Percentiles rank a stretch among this genome's conserved stretches.
phyloP scores from a whole-genome alignment of 2,329 filamentous ascomycete species.

The Raffaelea arxii region DNA sequence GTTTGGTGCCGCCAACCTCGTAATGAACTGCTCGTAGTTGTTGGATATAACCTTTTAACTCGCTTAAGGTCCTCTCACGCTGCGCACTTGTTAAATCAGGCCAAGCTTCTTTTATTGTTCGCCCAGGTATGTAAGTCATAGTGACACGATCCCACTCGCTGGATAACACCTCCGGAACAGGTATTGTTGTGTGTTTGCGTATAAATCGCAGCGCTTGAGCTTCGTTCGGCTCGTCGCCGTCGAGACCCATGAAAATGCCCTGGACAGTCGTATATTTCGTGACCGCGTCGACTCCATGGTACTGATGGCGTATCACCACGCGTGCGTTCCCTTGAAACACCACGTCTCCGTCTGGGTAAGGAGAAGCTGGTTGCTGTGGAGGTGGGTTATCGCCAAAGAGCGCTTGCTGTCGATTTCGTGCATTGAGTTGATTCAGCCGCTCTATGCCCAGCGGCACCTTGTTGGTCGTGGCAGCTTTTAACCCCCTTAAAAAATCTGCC shows the following conservation, averaged over 20 bases:
- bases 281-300: conserved; percentile 4
- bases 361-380: conserved; percentile 8
- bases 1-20: neutral
- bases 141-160: conserved; percentile 19
- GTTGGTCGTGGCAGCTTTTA: too few relatives aligned
- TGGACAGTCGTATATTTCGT: conserved; percentile 17
- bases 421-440: too few relatives aligned
- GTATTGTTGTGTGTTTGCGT: conserved; percentile 16
- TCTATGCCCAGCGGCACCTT: too few relatives aligned
- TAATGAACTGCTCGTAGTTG: conserved; percentile 14
- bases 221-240: conserved; percentile 14
- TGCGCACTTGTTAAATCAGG: conserved; percentile 8
- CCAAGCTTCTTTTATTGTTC: conserved; percentile 17
- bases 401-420: too few relatives aligned
- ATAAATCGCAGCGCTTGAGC: conserved; percentile 12
- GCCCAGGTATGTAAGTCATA: conserved; percentile 17
- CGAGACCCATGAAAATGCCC: conserved; percentile 11
- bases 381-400: conserved; percentile 7
- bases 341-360: conserved; percentile 15
- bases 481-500: too few relatives aligned
- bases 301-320: conserved; percentile 13
- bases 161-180: conserved; percentile 16
- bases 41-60: conserved; percentile 14
- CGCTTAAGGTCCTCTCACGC: conserved; percentile 7
- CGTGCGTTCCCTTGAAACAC: conserved; percentile 9